These are phyloP conservation scores for Nakaseomyces glabratus DNA, from an alignment of 1,139 yeast species.

Conservation along the genomic window DNA sequence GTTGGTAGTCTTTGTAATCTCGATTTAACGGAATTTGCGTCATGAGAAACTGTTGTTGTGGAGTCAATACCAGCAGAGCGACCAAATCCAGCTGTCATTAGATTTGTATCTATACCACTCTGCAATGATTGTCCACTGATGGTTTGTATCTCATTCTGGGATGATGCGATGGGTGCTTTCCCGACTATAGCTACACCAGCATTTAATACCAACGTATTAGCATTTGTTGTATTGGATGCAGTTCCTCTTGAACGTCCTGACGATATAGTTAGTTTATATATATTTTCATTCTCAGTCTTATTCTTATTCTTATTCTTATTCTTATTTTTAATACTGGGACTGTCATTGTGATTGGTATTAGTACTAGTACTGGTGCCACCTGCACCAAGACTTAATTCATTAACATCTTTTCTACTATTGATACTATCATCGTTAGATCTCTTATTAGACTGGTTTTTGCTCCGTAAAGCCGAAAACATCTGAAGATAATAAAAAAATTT, in stretches of 20 bases:
- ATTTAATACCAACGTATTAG: slow-evolving; percentile 1
- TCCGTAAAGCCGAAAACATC: not conserved
- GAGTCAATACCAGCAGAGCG: not conserved
- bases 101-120: not conserved
- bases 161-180: not conserved
- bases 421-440: not conserved
- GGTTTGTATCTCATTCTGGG: not conserved
- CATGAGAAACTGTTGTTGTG: not conserved
- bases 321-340: no score
- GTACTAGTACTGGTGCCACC: no score
- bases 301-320: no score
- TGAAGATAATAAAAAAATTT: no score
- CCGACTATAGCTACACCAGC: slow-evolving; percentile 17
- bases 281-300: no score
- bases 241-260: no score
- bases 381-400: no score
- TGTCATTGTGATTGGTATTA: no score
- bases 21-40: not conserved
- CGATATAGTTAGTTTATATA: no score
- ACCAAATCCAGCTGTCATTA: not conserved
- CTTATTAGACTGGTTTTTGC: not conserved
- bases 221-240: slow-evolving; percentile 4
- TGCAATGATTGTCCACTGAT: not conserved
- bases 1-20: no score
- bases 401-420: no score